Evolutionary conservation across 306 rosid species (phyloP).

Genomic region (Lupinus albus): DNA sequence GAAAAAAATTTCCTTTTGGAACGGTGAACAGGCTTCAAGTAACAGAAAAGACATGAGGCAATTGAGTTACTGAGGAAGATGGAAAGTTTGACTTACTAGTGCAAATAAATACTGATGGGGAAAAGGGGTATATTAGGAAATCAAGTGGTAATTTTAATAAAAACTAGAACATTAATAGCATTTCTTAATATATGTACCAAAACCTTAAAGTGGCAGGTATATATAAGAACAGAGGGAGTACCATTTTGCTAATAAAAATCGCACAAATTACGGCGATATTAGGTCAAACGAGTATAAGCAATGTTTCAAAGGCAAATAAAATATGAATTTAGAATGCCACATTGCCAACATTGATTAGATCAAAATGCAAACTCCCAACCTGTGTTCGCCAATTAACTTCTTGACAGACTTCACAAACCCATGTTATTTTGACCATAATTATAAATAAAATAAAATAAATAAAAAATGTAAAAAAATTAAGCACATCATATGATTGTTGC

Average conservation of each 20-base stretch:
- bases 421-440: not conserved
- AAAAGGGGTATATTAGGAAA: too few relatives aligned
- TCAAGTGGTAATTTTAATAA: too few relatives aligned
- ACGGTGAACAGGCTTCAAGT: too few relatives aligned
- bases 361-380: not conserved
- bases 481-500: not conserved
- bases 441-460: not conserved
- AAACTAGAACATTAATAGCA: too few relatives aligned
- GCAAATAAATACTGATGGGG: too few relatives aligned
- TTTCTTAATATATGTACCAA: too few relatives aligned
- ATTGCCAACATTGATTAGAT: constrained; percentile 7
- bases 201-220: too few relatives aligned
- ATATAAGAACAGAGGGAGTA: too few relatives aligned
- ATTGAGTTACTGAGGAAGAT: too few relatives aligned
- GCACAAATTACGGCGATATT: constrained; percentile 1
- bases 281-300: constrained; percentile 14
- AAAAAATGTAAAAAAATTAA: not conserved
- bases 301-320: constrained; percentile 10
- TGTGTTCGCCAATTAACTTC: constrained; percentile 16
- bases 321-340: not conserved
- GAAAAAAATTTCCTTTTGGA: too few relatives aligned
- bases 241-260: constrained; percentile 8
- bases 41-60: too few relatives aligned
- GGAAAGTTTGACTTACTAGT: too few relatives aligned
- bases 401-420: not conserved